A percentile compares a stretch with the other conserved stretches of the same genome.
Evolutionary conservation across 257 asterid genomes (phyloP).

Genomic region (Parsonsia alboflavescens): DNA sequence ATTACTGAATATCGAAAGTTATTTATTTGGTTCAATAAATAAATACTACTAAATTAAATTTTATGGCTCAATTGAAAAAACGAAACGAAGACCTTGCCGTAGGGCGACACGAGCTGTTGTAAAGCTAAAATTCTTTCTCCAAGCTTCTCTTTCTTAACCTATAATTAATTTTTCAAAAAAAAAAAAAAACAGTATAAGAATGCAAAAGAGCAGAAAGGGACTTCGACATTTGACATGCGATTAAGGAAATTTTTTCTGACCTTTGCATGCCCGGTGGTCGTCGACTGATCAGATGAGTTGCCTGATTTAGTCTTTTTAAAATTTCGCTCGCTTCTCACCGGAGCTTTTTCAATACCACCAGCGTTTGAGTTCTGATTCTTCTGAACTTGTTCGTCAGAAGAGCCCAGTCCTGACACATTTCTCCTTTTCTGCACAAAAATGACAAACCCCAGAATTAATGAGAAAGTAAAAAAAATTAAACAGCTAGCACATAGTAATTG

Average conservation of each 20-base stretch:
- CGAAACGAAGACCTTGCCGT: too few species aligned
- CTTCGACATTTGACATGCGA: conserved; percentile 7
- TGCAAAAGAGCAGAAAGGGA: background rate
- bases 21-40: background rate
- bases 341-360: conserved; percentile 12
- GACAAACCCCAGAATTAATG: conserved; percentile 4
- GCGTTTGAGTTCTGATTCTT: conserved; percentile 17
- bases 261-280: conserved; percentile 58
- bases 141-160: conserved; percentile 77
- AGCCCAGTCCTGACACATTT: conserved; percentile 31
- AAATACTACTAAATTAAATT: too few species aligned
- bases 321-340: conserved; percentile 32
- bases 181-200: too few species aligned
- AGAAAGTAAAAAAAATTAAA: background rate
- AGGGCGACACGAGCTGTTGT: conserved; percentile 94
- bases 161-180: background rate
- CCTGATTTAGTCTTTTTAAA: conserved; percentile 48
- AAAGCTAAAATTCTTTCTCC: conserved; percentile 86
- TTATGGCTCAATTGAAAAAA: too few species aligned
- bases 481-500: background rate
- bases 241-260: conserved; percentile 16
- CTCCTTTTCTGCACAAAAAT: conserved; percentile 40
- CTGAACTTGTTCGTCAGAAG: background rate
- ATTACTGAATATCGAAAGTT: background rate
- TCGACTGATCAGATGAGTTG: conserved; percentile 3